Evolutionary conservation across 139 green algal species (phyloP).

Genomic region (Chlorella sp.): DNA sequence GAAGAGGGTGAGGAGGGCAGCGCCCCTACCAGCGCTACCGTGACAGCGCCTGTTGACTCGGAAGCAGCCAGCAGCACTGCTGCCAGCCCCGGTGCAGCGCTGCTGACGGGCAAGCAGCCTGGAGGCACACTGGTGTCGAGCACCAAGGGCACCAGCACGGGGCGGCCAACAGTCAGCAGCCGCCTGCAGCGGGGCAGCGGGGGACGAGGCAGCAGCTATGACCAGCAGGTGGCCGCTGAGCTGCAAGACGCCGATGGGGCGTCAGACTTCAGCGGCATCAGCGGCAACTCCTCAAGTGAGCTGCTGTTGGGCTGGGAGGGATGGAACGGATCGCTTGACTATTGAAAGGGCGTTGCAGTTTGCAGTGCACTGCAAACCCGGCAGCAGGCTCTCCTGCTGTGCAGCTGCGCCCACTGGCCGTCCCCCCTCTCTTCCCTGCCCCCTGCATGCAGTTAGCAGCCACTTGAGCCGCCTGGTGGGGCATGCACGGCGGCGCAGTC

Average conservation of each 20-base stretch:
- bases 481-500: slow-evolving; percentile 7
- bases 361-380: not conserved
- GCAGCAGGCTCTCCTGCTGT: not conserved
- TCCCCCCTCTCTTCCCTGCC: not conserved
- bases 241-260: not conserved
- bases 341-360: not conserved
- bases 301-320: not conserved
- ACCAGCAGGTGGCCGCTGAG: not conserved
- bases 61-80: too few species aligned
- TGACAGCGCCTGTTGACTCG: too few species aligned
- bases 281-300: slow-evolving; percentile 4
- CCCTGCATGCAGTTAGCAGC: slow-evolving; percentile 3
- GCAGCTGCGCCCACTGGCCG: too few species aligned
- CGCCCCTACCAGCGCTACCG: too few species aligned
- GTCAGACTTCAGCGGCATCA: slow-evolving; percentile 9
- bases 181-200: not conserved
- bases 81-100: not conserved
- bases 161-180: not conserved
- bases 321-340: not conserved
- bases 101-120: not conserved
- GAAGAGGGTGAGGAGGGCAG: not conserved
- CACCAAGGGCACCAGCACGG: not conserved
- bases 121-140: not conserved
- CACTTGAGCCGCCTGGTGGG: slow-evolving; percentile 11
- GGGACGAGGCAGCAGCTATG: not conserved